These are phyloP conservation scores for Ceratobasidium papillatum DNA, from an alignment of 1,284 basidiomycete genomes.

Conservation along the genomic window DNA sequence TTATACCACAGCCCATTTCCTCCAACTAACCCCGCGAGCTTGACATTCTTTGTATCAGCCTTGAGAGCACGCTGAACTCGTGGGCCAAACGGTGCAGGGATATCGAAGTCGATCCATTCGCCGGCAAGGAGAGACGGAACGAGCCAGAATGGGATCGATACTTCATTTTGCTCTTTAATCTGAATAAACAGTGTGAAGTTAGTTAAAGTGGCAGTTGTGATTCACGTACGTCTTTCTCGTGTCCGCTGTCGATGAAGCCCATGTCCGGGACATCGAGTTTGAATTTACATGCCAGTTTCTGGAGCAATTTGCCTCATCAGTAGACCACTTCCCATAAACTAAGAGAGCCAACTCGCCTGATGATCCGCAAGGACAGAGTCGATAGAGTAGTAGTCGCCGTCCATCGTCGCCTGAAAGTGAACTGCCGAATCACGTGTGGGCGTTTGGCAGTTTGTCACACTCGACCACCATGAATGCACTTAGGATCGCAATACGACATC, in stretches of 20 bases:
- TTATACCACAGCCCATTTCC: conserved; percentile 90
- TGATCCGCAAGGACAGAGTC: conserved; percentile 90
- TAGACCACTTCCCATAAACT: not conserved
- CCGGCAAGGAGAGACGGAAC: conserved; percentile 83
- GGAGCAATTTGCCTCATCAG: conserved; percentile 4
- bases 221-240: conserved; percentile 74
- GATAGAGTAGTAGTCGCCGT: conserved; percentile 87
- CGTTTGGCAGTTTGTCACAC: conserved; percentile 12
- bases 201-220: conserved; percentile 34
- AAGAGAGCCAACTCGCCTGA: conserved; percentile 65
- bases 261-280: conserved; percentile 83
- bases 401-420: conserved; percentile 60
- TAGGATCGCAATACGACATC: not conserved
- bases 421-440: conserved; percentile 32
- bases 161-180: conserved; percentile 78
- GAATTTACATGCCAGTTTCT: conserved; percentile 93
- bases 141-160: conserved; percentile 87
- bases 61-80: conserved; percentile 85
- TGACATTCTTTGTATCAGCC: conserved; percentile 83
- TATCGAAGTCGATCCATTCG: conserved; percentile 85
- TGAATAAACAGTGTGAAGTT: conserved; percentile 49
- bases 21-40: conserved; percentile 80
- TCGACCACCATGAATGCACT: conserved; percentile 39
- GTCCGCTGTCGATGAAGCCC: conserved; percentile 86
- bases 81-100: conserved; percentile 76